phyloP scores from a whole-genome alignment of 202 grass and related monocot genomes.

The Dendrocalamus latiflorus region DNA sequence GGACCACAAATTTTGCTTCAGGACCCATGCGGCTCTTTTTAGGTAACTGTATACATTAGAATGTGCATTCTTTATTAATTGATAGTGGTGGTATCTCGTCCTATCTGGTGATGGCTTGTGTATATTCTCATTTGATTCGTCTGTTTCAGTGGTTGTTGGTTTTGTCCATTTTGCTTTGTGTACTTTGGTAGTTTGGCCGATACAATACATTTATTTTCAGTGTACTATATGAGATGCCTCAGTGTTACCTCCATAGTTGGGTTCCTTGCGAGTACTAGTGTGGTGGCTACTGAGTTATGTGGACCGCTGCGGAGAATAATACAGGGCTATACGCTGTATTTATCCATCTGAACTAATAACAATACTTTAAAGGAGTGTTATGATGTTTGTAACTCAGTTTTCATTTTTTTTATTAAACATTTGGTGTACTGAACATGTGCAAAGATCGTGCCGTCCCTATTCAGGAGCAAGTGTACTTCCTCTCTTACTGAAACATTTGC shows the following conservation, averaged over 20 bases:
- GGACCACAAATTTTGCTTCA: conserved; percentile 26
- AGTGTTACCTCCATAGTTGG: neutral
- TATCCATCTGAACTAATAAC: neutral
- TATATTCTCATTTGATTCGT: neutral
- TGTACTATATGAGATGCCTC: neutral
- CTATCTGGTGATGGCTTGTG: neutral
- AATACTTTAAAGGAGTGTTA: neutral
- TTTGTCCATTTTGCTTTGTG: neutral
- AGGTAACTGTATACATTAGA: conserved; percentile 13
- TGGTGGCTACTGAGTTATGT: neutral
- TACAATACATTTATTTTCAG: neutral
- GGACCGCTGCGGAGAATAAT: neutral
- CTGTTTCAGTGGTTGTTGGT: neutral
- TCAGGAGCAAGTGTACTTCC: neutral
- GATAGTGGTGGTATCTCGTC: neutral
- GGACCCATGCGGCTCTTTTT: conserved; percentile 2
- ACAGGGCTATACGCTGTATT: neutral
- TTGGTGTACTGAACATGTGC: neutral
- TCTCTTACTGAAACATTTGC: neutral
- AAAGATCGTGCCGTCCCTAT: neutral
- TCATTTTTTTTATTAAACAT: neutral
- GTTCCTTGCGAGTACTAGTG: neutral
- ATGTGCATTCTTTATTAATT: conserved; percentile 27
- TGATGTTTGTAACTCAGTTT: no score
- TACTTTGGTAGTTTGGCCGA: neutral